These are phyloP conservation scores for Pseudogymnoascus verrucosus DNA, from an alignment of 2,329 filamentous ascomycete species.

Conservation along the genomic window DNA sequence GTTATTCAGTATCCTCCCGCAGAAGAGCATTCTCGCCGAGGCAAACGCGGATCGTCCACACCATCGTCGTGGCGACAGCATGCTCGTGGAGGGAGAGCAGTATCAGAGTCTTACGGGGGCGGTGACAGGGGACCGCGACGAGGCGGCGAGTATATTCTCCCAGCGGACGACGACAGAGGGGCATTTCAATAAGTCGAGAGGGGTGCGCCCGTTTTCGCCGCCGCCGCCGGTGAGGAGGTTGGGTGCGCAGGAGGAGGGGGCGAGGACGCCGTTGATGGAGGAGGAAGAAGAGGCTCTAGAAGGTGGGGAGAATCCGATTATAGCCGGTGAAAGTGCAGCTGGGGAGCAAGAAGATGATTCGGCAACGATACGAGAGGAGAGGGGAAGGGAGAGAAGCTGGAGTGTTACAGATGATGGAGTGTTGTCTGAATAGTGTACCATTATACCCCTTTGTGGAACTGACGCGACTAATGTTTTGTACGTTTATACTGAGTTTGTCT, in stretches of 20 bases:
- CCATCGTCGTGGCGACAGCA: constrained; percentile 45
- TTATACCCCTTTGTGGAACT: background rate
- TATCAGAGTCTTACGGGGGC: constrained; percentile 52
- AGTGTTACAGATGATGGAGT: constrained; percentile 24
- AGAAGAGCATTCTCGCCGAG: constrained; percentile 55
- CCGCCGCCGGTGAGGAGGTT: constrained; percentile 32
- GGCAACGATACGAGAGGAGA: background rate
- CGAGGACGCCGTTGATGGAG: constrained; percentile 13
- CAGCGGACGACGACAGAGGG: constrained; percentile 28
- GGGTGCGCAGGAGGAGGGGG: constrained; percentile 15
- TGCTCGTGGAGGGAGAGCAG: constrained; percentile 43
- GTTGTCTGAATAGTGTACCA: constrained; percentile 12
- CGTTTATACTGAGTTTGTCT: background rate
- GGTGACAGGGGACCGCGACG: constrained; percentile 27
- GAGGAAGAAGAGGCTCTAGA: constrained; percentile 12
- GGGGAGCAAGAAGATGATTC: background rate
- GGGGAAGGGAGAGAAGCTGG: constrained; percentile 19
- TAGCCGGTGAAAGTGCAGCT: background rate
- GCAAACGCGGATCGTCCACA: constrained; percentile 20
- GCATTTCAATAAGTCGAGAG: constrained; percentile 42
- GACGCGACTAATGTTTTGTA: constrained; percentile 3
- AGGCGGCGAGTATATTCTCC: constrained; percentile 44
- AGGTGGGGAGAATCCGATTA: background rate
- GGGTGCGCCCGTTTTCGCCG: constrained; percentile 52
- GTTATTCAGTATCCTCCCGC: constrained; percentile 57